A percentile compares a stretch with the other conserved stretches of the same genome.
Conservation (phyloP, 192 early-diverging fungal species). For the Blastocladiella britannica region DNA sequence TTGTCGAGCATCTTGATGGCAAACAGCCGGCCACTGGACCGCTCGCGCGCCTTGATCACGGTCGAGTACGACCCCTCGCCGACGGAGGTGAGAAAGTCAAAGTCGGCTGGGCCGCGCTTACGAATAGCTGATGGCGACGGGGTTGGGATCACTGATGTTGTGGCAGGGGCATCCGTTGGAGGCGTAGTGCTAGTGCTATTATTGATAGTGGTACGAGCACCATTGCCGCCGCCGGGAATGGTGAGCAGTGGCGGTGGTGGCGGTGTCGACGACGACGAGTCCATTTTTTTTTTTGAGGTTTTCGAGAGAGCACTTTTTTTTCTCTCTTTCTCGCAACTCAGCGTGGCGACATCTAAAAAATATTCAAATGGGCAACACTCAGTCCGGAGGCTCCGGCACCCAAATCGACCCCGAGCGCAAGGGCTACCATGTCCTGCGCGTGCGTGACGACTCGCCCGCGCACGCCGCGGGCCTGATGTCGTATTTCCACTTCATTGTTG, state of each 20-base stretch:
- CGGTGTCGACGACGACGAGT: too few relatives aligned
- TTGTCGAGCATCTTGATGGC: slow-evolving; percentile 85
- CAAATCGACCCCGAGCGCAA: slow-evolving; percentile 19
- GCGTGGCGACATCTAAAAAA: too few relatives aligned
- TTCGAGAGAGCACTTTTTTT: too few relatives aligned
- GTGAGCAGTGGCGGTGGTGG: too few relatives aligned
- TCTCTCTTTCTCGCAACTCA: too few relatives aligned
- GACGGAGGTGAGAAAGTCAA: slow-evolving; percentile 58
- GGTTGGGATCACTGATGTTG: too few relatives aligned
- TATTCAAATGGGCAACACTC: slow-evolving; percentile 2
- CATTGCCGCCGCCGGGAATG: too few relatives aligned
- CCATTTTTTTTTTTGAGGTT: too few relatives aligned
- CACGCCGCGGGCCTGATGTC: neutral
- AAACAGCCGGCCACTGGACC: slow-evolving; percentile 38
- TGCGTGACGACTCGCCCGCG: neutral
- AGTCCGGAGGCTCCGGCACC: neutral
- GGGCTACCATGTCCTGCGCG: neutral
- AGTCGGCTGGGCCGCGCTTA: slow-evolving; percentile 60
- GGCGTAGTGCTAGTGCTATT: too few relatives aligned
- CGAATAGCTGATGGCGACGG: slow-evolving; percentile 13
- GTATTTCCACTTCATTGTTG: neutral
- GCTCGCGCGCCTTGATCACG: slow-evolving; percentile 56
- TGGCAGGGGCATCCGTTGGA: too few relatives aligned
- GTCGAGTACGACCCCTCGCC: slow-evolving; percentile 96
- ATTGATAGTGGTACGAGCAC: too few relatives aligned